Base-by-base conservation (phyloP, 1,284 basidiomycete species). In the Neolentinus lepideus region DNA sequence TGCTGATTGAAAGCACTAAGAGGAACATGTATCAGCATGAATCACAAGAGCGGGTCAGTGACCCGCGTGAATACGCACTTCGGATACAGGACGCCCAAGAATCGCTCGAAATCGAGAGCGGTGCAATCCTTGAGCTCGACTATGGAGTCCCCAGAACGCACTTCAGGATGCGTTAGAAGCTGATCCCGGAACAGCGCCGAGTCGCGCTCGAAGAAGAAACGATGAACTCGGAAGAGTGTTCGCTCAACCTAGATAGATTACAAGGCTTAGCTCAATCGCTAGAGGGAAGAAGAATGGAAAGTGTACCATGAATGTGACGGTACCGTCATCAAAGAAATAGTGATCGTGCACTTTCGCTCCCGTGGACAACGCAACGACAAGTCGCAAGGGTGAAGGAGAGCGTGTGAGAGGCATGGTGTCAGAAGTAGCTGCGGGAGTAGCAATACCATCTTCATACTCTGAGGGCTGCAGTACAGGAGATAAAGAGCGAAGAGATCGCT, bases 81-180 rank as follows among this genome's bases (percentile, higher is more conserved):
- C n/a, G 53, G 38, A 48, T 54, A 54, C 14, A 54, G 29, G 26
- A 54, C 45, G n/a, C 21, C 53, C n/a, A 54, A 43, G 31, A 54
- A 54, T 6, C 53, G 43, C 31, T 54, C 53, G 14, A 54, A 54
- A 43, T 54, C 53, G 10, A 83, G 80, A 76, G 85, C 56, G 89
- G 90, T 27, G 83, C 93, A 65, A 70, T 83, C 36, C 93, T 83
- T 74, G 79, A 81, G 61, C 72, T 94, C 27, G 14, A 50, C 22
- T 4, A 50, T n/a, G 14, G 47, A n/a, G 10, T 50, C 6, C 47
- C 16, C 12, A 16, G 6, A 11, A 16, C 12, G 27, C 24, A 6
- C 14, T 16, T 14, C 3, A 4, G 11, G 14, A 25, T 46, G 43
- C 24, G 6, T 25, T 3, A 50, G n/a, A 6, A 50, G 8, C 21